These are phyloP conservation scores for Thozetella sp. DNA, from an alignment of 495 filamentous ascomycete species.

Conservation along the genomic window DNA sequence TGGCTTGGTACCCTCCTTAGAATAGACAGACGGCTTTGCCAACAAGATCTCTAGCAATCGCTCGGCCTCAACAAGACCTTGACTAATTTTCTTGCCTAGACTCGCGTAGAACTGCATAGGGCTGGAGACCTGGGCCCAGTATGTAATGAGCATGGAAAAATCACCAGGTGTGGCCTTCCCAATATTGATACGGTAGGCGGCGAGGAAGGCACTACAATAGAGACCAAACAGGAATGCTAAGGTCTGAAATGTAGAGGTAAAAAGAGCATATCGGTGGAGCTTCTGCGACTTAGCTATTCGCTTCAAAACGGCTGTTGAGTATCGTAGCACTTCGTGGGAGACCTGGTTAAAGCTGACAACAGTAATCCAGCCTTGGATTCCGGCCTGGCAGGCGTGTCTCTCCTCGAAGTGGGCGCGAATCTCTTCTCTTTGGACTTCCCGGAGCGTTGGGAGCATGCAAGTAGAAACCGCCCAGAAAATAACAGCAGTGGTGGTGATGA, in stretches of 20 bases:
- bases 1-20: constrained; percentile 53
- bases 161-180: constrained; percentile 61
- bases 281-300: constrained; percentile 38
- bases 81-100: constrained; percentile 60
- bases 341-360: constrained; percentile 75
- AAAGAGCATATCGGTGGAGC: constrained; percentile 37
- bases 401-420: constrained; percentile 52
- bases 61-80: constrained; percentile 70
- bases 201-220: constrained; percentile 67
- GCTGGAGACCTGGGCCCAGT: constrained; percentile 65
- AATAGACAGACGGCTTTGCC: constrained; percentile 62
- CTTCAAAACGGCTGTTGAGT: constrained; percentile 49
- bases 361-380: constrained; percentile 69
- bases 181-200: constrained; percentile 63
- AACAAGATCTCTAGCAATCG: constrained; percentile 71
- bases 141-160: constrained; percentile 70
- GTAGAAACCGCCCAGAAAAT: constrained; percentile 66
- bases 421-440: constrained; percentile 25
- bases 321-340: constrained; percentile 63
- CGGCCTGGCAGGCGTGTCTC: constrained; percentile 61
- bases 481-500: constrained; percentile 61
- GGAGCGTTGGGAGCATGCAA: constrained; percentile 47
- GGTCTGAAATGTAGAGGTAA: constrained; percentile 55
- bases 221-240: constrained; percentile 65
- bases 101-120: constrained; percentile 67